Evolutionary conservation across 129 eudicot species (phyloP).

Genomic region (carrot (Daucus carota)): DH1_v3.0 NC_030389.2:41954501-41955000

Average conservation of each 20-base stretch:
- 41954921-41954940: conserved; percentile 89
- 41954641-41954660: neutral
- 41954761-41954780: neutral
- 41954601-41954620: neutral
- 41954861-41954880: neutral
- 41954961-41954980: conserved; percentile 90
- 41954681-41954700: neutral
- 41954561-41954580: neutral
- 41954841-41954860: neutral
- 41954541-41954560: conserved; percentile 2
- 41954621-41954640: neutral
- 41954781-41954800: neutral
- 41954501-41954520: conserved; percentile 74
- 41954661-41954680: neutral
- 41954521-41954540: conserved; percentile 10
- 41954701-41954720: too few relatives aligned
- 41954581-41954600: neutral
- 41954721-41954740: neutral
- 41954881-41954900: neutral
- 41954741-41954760: neutral
- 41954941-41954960: conserved; percentile 76
- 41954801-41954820: neutral
- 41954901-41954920: conserved; percentile 28
- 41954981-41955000: conserved; percentile 80
- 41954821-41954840: neutral